phyloP scores from a whole-genome alignment of 2,329 filamentous ascomycete species.

The Aspergillus vadensis region DNA sequence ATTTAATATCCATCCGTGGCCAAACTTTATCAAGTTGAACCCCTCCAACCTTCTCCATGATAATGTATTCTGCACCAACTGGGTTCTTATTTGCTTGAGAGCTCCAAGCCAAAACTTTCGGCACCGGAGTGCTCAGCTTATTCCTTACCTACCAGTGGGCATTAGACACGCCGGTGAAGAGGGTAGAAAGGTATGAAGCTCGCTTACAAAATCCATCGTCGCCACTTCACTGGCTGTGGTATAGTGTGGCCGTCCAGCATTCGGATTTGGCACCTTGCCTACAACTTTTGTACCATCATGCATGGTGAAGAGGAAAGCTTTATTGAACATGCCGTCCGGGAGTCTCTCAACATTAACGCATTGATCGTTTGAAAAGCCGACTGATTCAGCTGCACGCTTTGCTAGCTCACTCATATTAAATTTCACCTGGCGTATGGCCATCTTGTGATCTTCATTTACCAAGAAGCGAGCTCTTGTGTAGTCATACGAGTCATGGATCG shows the following conservation, averaged over 20 bases:
- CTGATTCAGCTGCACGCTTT: not conserved
- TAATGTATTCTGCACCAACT: constrained; percentile 16
- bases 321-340: constrained; percentile 24
- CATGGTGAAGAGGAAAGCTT: constrained; percentile 23
- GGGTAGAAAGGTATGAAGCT: not conserved
- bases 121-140: constrained; percentile 15
- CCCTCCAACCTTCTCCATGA: constrained; percentile 27
- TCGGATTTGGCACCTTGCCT: constrained; percentile 25
- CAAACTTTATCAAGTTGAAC: constrained; percentile 34
- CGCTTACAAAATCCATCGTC: constrained; percentile 25
- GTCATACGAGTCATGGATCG: not conserved
- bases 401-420: not conserved
- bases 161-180: no score
- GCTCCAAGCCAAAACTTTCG: constrained; percentile 18
- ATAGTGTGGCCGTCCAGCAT: constrained; percentile 20
- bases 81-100: constrained; percentile 8
- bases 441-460: not conserved
- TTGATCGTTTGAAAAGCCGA: not conserved
- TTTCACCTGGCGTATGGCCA: not conserved
- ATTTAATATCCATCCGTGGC: constrained; percentile 30
- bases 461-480: not conserved
- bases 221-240: constrained; percentile 27
- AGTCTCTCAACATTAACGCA: constrained; percentile 12
- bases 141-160: constrained; percentile 15
- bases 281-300: constrained; percentile 22